Conservation (phyloP, 345 rosid genomes). For the Microthlaspi erraticum region DNA sequence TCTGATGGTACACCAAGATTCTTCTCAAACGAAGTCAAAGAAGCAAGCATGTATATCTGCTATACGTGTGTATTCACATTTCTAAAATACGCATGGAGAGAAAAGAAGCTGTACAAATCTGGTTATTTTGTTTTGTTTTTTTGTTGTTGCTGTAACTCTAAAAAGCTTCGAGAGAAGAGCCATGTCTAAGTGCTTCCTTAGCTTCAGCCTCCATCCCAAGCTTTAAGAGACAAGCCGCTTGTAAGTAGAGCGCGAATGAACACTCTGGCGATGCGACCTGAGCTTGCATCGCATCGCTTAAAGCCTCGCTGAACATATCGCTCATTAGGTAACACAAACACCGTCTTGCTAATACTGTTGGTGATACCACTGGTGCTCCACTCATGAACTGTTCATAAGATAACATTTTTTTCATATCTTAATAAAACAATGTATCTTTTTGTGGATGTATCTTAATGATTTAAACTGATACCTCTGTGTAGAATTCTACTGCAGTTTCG, state of each 20-base stretch:
- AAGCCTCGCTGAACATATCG: slow-evolving; percentile 77
- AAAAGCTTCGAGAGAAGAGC: slow-evolving; percentile 68
- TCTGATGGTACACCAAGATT: slow-evolving; percentile 35
- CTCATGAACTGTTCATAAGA: slow-evolving; percentile 65
- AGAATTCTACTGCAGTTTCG: slow-evolving; percentile 71
- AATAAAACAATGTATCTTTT: neutral
- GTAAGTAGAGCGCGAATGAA: slow-evolving; percentile 83
- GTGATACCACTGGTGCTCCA: slow-evolving; percentile 89
- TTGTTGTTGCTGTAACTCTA: slow-evolving; percentile 43
- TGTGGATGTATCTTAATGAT: slow-evolving; percentile 10
- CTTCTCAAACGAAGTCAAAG: slow-evolving; percentile 36
- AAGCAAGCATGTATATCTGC: slow-evolving; percentile 34
- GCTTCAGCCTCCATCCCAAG: slow-evolving; percentile 92
- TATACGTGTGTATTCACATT: slow-evolving; percentile 31
- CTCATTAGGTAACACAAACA: slow-evolving; percentile 82
- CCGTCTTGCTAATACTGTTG: slow-evolving; percentile 84
- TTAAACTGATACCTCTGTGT: slow-evolving; percentile 60
- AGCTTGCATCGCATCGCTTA: slow-evolving; percentile 91
- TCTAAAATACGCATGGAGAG: slow-evolving; percentile 29
- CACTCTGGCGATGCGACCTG: slow-evolving; percentile 82
- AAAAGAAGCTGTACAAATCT: slow-evolving; percentile 52
- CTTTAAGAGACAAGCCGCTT: slow-evolving; percentile 80
- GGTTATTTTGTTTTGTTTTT: slow-evolving; percentile 26
- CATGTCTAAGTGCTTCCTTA: slow-evolving; percentile 81
- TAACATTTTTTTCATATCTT: neutral